A percentile compares a stretch with the other conserved stretches of the same genome.
Conservation (phyloP, 2,329 filamentous ascomycete species). For the Mollisia scopiformis region DNA sequence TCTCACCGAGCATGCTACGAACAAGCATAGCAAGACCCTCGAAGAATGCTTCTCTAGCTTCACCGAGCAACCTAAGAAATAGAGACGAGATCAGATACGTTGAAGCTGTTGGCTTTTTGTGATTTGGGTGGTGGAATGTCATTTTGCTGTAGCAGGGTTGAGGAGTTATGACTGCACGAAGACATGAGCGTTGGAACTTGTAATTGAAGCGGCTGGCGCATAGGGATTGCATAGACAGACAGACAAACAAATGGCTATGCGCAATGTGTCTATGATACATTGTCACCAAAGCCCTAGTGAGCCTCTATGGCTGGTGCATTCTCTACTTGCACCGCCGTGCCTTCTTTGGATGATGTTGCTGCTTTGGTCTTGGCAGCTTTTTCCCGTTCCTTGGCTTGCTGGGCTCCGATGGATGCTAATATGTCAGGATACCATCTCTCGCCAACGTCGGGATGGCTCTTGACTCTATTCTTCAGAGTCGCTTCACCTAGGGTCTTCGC, state of each 20-base stretch:
- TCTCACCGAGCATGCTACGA: conserved; percentile 71
- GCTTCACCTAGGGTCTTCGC: conserved; percentile 76
- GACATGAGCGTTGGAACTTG: conserved; percentile 9
- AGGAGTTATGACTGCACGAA: conserved; percentile 5
- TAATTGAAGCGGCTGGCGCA: conserved; percentile 29
- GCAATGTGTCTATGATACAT: conserved; percentile 19
- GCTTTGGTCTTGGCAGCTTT: conserved; percentile 29
- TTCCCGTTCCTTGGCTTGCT: conserved; percentile 51
- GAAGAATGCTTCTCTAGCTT: conserved; percentile 70
- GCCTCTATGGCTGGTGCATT: conserved; percentile 41
- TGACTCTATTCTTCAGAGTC: conserved; percentile 80
- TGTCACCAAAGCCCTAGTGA: conserved; percentile 33
- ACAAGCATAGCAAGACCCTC: conserved; percentile 77
- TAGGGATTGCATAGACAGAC: conserved; percentile 23
- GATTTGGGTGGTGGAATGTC: not conserved
- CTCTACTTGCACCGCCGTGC: conserved; percentile 26
- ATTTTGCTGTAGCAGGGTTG: not conserved
- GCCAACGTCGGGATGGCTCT: conserved; percentile 85
- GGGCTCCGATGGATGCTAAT: conserved; percentile 55
- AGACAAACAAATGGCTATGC: conserved; percentile 11
- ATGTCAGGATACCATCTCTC: conserved; percentile 76
- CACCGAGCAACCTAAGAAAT: conserved; percentile 22
- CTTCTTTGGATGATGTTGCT: conserved; percentile 10
- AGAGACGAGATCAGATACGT: not conserved
- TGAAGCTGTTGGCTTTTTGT: not conserved